Base-by-base conservation (phyloP, 129 eudicot genomes). In the Sambucus nigra region DNA sequence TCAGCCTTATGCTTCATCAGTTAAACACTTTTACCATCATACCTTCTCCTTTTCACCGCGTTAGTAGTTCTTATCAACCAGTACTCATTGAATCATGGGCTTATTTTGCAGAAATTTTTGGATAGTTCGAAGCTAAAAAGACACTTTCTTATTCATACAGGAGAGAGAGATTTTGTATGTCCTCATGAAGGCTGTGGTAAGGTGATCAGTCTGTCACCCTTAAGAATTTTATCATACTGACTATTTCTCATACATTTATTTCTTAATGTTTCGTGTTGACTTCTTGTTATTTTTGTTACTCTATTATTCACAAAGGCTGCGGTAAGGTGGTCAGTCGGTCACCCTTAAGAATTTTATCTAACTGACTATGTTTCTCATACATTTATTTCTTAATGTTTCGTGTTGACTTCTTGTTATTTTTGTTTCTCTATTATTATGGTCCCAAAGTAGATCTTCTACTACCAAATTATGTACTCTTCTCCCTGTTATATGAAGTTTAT, bases 101-200 rank as follows among this genome's bases (percentile, higher is more conserved):
- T 54, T 58, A 27, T 80, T 69, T 51, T 81, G 83, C 93, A 89
- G 98, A 89, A 89, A 84, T 89, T 89, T 74, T 79, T 85, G 94
- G 98, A 89, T 69, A 89, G 98, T 52, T 89, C 98, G 38, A 89
- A 89, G 73, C 71, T 89, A 26, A 89, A 89, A 70, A 65, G 98
- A 69, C 98, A 89, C 69, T 85, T 81, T 67, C 87, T 89, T 54
- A 89, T 81, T 63, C 98, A 89, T 74, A 89, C 98, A 15, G 98
- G 98, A 18, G 98, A 89, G 71, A 81, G 98, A 69, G 88, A 85
- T 61, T 89, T 81, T 69, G 73, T 84, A 7, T 89, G 98, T 53
- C 98, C 98, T 7, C 87, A 84, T 61, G 95, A 89, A 76, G 98
- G 98, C 71, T 89, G 98, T 65, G 98, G 98, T 55, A 89, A 85